Evolutionary conservation across 164 flowering plant genomes (phyloP), one percentile per base, ranked within the genome.

Genomic region (Tetrastigma voinierianum): DNA sequence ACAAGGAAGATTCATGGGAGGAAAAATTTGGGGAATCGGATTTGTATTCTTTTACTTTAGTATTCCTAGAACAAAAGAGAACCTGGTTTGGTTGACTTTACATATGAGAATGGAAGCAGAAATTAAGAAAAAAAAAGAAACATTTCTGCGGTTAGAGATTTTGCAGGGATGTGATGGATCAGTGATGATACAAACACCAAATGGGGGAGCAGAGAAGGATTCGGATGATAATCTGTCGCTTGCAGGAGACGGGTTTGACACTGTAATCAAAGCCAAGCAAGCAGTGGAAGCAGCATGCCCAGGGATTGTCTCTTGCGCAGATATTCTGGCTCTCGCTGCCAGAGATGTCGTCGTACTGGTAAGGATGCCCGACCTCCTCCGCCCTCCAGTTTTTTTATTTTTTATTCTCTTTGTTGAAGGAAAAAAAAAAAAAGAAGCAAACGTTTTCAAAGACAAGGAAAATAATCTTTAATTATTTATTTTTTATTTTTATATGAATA

Each of bases 161-260:
- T 21, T 47, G 60, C 52, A 89, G 95, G 97, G 97, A 20, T 91
- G 97, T 53, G 97, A 91, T 75, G 93, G 88, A 0, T 91, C 97
- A 5, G 53, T 91, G 2, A 10, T 91, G 84, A 84, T 87, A 25
- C 43, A 79, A 18, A 88, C 96, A 2, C 76, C 85, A 17, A 86
- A 80, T 53, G 78, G 81, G 10, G 91, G 84, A 52, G 95, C 95
- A 6, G 95, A 87, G 70, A 91, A 84, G 74, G 97, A 91, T 62
- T 78, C 91, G 0, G 40, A 65, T 1, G 90, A 84, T 46, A 87
- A 87, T 64, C 75, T 87, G 0, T 87, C 95, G 0, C 84, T 89
- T 1, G 91, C 95, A 0, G 95, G 95, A 64, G 97, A 91, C 52
- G 95, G 97, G 8, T 90, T 90, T 40, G 96, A 90, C 74, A 90